Evolutionary conservation across 768 basidiomycete species (phyloP).

Genomic region (Tricholoma bakamatsutake): DNA sequence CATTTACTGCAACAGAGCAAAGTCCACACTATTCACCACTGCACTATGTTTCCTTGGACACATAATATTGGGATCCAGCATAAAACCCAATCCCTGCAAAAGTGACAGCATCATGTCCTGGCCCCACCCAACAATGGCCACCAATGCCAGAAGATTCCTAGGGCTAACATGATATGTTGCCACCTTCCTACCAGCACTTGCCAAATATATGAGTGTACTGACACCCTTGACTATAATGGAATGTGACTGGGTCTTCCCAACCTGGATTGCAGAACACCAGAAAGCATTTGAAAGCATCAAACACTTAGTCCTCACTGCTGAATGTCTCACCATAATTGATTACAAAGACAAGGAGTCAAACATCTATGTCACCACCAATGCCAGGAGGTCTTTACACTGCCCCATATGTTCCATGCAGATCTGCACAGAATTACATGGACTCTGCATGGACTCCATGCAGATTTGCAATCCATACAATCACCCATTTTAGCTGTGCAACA

Average conservation of each 20-base stretch:
- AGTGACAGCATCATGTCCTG: background rate
- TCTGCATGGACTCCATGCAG: too few relatives aligned
- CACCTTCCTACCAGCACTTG: constrained; percentile 29
- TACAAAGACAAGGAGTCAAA: constrained; percentile 13
- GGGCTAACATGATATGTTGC: too few relatives aligned
- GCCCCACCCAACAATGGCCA: background rate
- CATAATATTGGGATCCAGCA: background rate
- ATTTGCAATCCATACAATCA: too few relatives aligned
- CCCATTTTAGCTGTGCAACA: too few relatives aligned
- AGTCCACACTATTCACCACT: background rate
- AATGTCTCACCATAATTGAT: constrained; percentile 22
- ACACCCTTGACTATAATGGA: too few relatives aligned
- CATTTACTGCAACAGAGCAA: background rate
- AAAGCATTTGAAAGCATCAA: constrained; percentile 24
- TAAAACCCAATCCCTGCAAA: background rate
- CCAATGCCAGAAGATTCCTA: constrained; percentile 17
- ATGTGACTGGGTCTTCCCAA: constrained; percentile 14
- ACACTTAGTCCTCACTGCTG: constrained; percentile 13
- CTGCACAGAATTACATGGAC: too few relatives aligned
- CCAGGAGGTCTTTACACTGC: too few relatives aligned
- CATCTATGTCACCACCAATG: constrained; percentile 26
- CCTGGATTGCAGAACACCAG: constrained; percentile 19
- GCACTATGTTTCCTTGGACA: background rate
- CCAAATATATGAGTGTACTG: constrained; percentile 20
- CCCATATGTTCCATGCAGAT: too few relatives aligned